Evolutionary conservation across 1,284 basidiomycete genomes (phyloP).

Genomic region (Phlebopus sp.): DNA sequence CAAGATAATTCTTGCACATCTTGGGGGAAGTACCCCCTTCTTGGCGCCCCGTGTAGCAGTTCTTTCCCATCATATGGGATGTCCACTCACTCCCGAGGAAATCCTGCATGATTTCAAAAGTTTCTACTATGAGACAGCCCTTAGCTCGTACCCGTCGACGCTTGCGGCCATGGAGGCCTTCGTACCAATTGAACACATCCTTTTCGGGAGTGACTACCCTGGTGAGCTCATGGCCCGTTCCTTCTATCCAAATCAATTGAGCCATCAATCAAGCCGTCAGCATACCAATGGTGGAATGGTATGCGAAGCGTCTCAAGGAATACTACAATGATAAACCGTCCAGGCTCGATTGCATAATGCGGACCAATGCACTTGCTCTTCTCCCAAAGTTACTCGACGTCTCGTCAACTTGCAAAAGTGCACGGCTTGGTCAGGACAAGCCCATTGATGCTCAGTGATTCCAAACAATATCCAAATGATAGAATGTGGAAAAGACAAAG

Average conservation of each 20-base stretch:
- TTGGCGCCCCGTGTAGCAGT: conserved; percentile 65
- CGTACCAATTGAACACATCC: conserved; percentile 44
- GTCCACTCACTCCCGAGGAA: conserved; percentile 51
- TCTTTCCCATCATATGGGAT: conserved; percentile 66
- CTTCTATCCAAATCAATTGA: background rate
- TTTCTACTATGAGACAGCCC: conserved; percentile 71
- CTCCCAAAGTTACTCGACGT: conserved; percentile 38
- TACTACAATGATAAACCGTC: conserved; percentile 39
- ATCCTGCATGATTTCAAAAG: conserved; percentile 63
- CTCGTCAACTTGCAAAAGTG: background rate
- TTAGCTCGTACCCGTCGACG: conserved; percentile 53
- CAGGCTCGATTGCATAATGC: conserved; percentile 40
- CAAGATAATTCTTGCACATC: conserved; percentile 65
- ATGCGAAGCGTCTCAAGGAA: conserved; percentile 47
- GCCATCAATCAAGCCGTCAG: conserved; percentile 48
- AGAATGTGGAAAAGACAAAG: conserved; percentile 25
- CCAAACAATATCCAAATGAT: conserved; percentile 26
- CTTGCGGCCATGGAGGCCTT: conserved; percentile 49
- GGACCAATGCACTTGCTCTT: conserved; percentile 47
- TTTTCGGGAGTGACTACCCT: conserved; percentile 75
- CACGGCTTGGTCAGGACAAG: background rate
- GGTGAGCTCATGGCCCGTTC: conserved; percentile 37
- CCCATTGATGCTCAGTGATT: conserved; percentile 7
- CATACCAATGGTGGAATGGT: conserved; percentile 54
- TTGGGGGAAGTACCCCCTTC: conserved; percentile 60